Evolutionary conservation across 306 rosid species (phyloP).

Genomic region (Vicia villosa): DNA sequence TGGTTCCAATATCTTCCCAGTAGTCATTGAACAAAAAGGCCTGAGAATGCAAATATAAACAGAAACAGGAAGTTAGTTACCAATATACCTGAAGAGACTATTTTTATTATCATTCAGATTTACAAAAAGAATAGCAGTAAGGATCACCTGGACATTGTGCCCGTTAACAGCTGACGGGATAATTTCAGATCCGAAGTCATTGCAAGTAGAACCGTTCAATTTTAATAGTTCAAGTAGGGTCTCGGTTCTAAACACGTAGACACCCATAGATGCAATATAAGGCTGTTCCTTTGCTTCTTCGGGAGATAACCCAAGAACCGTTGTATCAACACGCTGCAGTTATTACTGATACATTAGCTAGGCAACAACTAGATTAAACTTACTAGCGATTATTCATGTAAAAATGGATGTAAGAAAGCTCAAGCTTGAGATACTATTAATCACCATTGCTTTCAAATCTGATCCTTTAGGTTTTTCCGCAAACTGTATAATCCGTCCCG

Average conservation of each 20-base stretch:
- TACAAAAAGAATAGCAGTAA: not conserved
- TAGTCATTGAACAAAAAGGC: constrained; percentile 93
- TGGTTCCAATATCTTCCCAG: constrained; percentile 99
- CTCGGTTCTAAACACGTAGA: constrained; percentile 84
- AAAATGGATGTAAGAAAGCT: constrained; percentile 13
- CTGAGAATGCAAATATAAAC: constrained; percentile 48
- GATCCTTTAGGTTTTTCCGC: constrained; percentile 92
- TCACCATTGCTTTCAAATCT: constrained; percentile 88
- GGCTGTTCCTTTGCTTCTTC: constrained; percentile 64
- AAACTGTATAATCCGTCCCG: constrained; percentile 74
- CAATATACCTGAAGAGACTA: not conserved
- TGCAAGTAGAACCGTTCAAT: constrained; percentile 65
- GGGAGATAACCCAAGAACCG: constrained; percentile 75
- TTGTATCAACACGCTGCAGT: constrained; percentile 89
- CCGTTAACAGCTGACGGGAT: constrained; percentile 86
- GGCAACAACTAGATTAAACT: constrained; percentile 16
- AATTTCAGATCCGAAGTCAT: constrained; percentile 96
- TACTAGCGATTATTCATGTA: not conserved
- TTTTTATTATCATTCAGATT: constrained; percentile 9
- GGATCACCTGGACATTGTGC: constrained; percentile 82
- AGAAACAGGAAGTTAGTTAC: constrained; percentile 13
- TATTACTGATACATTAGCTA: constrained; percentile 29
- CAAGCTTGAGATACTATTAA: constrained; percentile 28
- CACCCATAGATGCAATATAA: constrained; percentile 98
- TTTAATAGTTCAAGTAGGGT: constrained; percentile 70